A percentile compares a stretch with the other conserved stretches of the same genome.
These are phyloP conservation scores for Persicaria tinctoria DNA, from an alignment of 148 eudicot genomes.

Conservation along the genomic window DNA sequence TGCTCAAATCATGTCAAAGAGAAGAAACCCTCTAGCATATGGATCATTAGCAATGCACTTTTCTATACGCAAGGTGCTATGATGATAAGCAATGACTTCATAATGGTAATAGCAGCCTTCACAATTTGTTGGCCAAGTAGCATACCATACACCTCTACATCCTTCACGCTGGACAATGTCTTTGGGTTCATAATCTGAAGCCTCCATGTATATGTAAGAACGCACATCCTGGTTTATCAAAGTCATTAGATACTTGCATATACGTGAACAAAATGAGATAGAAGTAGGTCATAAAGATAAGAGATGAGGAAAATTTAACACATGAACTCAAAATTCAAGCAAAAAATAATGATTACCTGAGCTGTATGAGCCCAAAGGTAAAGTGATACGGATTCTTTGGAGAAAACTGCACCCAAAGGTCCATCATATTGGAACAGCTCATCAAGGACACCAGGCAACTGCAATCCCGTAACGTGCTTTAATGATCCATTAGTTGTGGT, in stretches of 20 bases:
- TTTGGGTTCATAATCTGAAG: conserved; percentile 43
- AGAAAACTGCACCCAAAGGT: no score
- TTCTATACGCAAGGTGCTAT: conserved; percentile 63
- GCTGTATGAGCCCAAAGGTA: no score
- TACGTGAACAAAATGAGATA: no score
- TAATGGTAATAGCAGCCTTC: conserved; percentile 92
- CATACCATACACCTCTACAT: conserved; percentile 73
- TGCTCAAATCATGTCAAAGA: background rate
- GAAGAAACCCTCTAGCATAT: conserved; percentile 84
- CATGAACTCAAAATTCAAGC: no score
- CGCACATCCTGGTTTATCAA: conserved; percentile 44
- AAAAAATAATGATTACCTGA: no score
- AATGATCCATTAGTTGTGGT: conserved; percentile 50
- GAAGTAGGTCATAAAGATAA: no score
- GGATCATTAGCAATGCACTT: conserved; percentile 87
- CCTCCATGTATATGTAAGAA: conserved; percentile 47
- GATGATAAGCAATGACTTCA: conserved; percentile 82
- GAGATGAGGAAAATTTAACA: no score
- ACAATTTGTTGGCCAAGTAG: conserved; percentile 65
- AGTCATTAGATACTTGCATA: background rate
- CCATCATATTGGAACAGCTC: conserved; percentile 77
- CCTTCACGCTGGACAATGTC: conserved; percentile 61
- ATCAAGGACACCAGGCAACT: conserved; percentile 89
- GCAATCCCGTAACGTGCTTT: conserved; percentile 62
- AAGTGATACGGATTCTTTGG: no score